Evolutionary conservation across 495 filamentous ascomycete species (phyloP).

Genomic region (Stereocaulon alpinum): DNA sequence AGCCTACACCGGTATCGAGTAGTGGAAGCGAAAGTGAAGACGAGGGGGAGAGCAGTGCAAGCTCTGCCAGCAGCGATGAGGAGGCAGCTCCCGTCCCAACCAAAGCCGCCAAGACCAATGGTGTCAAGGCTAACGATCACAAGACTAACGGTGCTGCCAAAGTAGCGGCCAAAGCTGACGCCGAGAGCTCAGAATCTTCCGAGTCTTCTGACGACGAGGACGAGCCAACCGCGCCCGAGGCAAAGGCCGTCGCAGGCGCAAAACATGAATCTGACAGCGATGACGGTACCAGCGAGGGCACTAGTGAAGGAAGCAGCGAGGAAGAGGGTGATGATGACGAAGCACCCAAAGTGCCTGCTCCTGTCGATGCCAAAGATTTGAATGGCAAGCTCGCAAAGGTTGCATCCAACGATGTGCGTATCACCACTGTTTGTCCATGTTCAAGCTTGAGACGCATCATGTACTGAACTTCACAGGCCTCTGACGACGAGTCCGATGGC

Average conservation of each 20-base stretch:
- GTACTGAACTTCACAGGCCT: background rate
- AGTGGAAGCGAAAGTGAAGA: constrained; percentile 35
- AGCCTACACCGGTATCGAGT: constrained; percentile 35
- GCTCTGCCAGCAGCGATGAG: constrained; percentile 31
- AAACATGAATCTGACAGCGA: constrained; percentile 17
- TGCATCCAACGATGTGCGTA: constrained; percentile 11
- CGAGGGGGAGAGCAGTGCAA: constrained; percentile 33
- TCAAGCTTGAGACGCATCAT: constrained; percentile 12
- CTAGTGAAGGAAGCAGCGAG: constrained; percentile 13
- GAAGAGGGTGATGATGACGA: constrained; percentile 17
- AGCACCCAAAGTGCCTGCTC: constrained; percentile 23
- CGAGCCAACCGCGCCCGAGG: constrained; percentile 15
- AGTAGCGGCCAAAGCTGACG: constrained; percentile 3
- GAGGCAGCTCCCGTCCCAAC: constrained; percentile 18
- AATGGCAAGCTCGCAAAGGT: constrained; percentile 20
- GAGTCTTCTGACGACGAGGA: constrained; percentile 28
- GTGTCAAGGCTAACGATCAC: constrained; percentile 17
- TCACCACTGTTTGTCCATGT: constrained; percentile 22
- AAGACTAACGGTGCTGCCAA: constrained; percentile 19
- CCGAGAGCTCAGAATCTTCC: constrained; percentile 25
- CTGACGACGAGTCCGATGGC: constrained; percentile 22
- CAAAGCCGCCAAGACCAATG: constrained; percentile 16
- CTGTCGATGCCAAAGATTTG: constrained; percentile 20
- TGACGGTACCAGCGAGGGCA: constrained; percentile 1
- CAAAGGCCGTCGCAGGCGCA: constrained; percentile 5